Evolutionary conservation across 371 early-diverging fungal genomes (phyloP).

Genomic region (Polyrhizophydium stewartii): DNA sequence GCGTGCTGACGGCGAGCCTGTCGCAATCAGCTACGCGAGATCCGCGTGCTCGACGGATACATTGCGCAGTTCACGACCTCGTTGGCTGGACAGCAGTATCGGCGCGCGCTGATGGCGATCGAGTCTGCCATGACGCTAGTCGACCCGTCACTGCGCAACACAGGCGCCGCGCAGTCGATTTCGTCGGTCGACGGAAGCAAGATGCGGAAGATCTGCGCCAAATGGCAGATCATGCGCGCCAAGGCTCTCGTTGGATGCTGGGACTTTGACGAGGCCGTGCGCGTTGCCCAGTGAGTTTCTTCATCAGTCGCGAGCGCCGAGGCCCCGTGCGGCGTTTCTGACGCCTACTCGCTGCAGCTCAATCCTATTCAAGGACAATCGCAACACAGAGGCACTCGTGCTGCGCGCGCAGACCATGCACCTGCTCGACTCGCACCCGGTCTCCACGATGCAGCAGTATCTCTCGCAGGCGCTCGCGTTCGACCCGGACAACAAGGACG

Average conservation of each 20-base stretch:
- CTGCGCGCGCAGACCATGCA: constrained; percentile 70
- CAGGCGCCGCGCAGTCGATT: constrained; percentile 3
- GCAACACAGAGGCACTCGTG: constrained; percentile 72
- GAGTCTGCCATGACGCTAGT: constrained; percentile 60
- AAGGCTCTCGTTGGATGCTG: constrained; percentile 65
- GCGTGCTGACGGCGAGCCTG: constrained; percentile 33
- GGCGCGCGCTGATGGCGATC: constrained; percentile 56
- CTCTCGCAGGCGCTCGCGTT: constrained; percentile 61
- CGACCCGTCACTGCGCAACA: constrained; percentile 36
- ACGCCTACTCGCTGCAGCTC: too few relatives aligned
- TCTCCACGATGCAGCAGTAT: constrained; percentile 21
- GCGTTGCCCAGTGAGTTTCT: constrained; percentile 7
- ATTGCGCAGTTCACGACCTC: too few relatives aligned
- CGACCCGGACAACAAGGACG: constrained; percentile 74
- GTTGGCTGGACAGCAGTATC: constrained; percentile 27
- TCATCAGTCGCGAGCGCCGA: neutral
- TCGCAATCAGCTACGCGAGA: neutral
- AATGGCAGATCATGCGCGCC: constrained; percentile 70
- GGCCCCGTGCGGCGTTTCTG: too few relatives aligned
- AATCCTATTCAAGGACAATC: constrained; percentile 50
- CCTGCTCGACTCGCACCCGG: constrained; percentile 51
- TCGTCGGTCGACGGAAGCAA: constrained; percentile 5
- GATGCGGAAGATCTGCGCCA: constrained; percentile 46
- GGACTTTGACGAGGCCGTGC: constrained; percentile 63
- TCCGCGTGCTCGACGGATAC: too few relatives aligned